phyloP scores from a whole-genome alignment of 331 rosid genomes.

The Rhamnella rubrinervis region DNA sequence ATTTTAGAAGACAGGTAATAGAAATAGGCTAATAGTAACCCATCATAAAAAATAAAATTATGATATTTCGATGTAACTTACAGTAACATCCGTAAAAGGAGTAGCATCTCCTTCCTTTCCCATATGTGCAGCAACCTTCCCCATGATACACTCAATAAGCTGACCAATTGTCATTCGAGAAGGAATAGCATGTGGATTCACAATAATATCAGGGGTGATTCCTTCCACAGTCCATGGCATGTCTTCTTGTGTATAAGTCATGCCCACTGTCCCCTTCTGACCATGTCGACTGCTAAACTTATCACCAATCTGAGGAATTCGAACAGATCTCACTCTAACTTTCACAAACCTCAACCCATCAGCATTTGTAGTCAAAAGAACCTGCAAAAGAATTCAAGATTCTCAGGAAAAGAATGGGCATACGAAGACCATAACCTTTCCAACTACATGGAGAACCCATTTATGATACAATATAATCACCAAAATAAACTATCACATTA shows the following conservation, averaged over 20 bases:
- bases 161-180: constrained; percentile 99
- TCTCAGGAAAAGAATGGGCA: neutral
- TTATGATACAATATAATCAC: too few species aligned
- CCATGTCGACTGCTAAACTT: constrained; percentile 98
- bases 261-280: constrained; percentile 95
- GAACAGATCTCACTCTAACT: constrained; percentile 93
- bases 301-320: constrained; percentile 98
- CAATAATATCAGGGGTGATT: constrained; percentile 94
- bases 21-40: too few species aligned
- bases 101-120: constrained; percentile 99
- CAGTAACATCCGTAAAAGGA: constrained; percentile 64
- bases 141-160: constrained; percentile 99
- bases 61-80: constrained; percentile 27
- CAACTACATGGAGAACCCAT: neutral
- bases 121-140: constrained; percentile 99
- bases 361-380: constrained; percentile 92
- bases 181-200: constrained; percentile 98
- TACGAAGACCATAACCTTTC: neutral
- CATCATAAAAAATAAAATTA: too few species aligned
- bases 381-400: constrained; percentile 45
- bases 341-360: constrained; percentile 98
- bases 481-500: too few species aligned
- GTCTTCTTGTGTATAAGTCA: constrained; percentile 99
- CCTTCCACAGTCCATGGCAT: constrained; percentile 99
- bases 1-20: neutral